Evolutionary conservation across 768 basidiomycete genomes (phyloP), one percentile per base, ranked within the genome.

Genomic region (Kwoniella shandongensis): DNA sequence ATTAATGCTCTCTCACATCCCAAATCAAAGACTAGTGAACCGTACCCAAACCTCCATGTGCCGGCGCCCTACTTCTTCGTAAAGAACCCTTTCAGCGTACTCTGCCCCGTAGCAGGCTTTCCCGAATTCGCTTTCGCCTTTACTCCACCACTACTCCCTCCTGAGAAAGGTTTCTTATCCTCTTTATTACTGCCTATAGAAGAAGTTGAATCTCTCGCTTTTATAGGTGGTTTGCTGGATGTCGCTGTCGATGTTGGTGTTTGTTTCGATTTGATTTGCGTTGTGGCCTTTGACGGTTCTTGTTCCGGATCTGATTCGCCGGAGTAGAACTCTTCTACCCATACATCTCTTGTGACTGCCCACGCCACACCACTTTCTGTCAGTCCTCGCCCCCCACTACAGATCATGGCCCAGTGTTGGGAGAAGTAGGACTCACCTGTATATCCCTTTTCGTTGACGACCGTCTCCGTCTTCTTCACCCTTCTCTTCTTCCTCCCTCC

Each of bases 71-170:
- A 69, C 54, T 73, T 73, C 61, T 70, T 70, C 36, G 59, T 66
- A 60, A 73, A 73, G 56, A 73, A 73, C 17, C 71, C 71, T 35
- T 65, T 61, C n/a, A 73, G 46, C 18, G 68, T 70, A 48, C 68
- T 70, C 54, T 73, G 71, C 12, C 51, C 57, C 32, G 47, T 47
- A 46, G 32, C 8, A 27, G 30, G 29, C 8, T 39, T 23, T 11
- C 67, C 63, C 6, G 61, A 32, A 8, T 22, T 32, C 10, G 56
- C 50, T 41, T 53, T 45, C 27, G 44, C 61, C 49, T 26, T 39
- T 1, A 25, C 52, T n/a, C 48, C 32, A 32, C 40, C 54, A 39
- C 49, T 38, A 8, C 38, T 35, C 2, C 35, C 44, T 13, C 53
- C 54, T 26, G 41, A 8, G 30, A 35, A 48, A 27, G 44, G 29